phyloP scores from a whole-genome alignment of 768 basidiomycete genomes.

The Auriscalpium vulgare region DNA sequence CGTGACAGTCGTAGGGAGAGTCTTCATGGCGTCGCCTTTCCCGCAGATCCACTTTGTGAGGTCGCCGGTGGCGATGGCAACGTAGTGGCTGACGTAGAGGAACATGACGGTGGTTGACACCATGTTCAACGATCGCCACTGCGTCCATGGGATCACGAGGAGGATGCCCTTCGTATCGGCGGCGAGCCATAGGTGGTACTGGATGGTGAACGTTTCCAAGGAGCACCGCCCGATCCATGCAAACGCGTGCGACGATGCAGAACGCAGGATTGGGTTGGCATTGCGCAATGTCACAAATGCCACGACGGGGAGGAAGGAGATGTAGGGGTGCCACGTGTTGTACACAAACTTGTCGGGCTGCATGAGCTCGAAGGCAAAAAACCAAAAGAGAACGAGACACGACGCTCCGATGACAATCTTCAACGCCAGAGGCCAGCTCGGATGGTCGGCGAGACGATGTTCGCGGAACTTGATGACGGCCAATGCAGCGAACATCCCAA shows the following conservation, averaged over 20 bases:
- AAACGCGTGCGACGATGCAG: constrained; percentile 59
- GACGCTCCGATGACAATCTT: constrained; percentile 45
- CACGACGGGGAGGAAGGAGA: constrained; percentile 73
- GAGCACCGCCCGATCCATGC: constrained; percentile 82
- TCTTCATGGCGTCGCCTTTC: constrained; percentile 20
- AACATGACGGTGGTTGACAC: constrained; percentile 70
- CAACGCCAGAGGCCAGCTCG: constrained; percentile 49
- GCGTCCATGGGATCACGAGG: constrained; percentile 66
- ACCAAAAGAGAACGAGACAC: constrained; percentile 57
- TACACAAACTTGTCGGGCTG: constrained; percentile 79
- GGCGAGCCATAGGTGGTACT: constrained; percentile 84
- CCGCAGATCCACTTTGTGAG: constrained; percentile 56
- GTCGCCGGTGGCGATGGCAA: constrained; percentile 67
- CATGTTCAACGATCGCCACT: constrained; percentile 72
- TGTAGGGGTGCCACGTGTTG: constrained; percentile 78
- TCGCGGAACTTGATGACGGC: constrained; percentile 71
- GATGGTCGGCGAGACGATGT: constrained; percentile 57
- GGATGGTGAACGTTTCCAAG: constrained; percentile 86
- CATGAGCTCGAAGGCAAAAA: constrained; percentile 71
- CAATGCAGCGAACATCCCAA: constrained; percentile 75
- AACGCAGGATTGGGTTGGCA: constrained; percentile 61
- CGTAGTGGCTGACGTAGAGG: constrained; percentile 69
- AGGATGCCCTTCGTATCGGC: constrained; percentile 79
- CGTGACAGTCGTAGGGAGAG: constrained; percentile 16
- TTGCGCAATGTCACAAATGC: constrained; percentile 75